Evolutionary conservation across 2,329 filamentous ascomycete genomes (phyloP), one percentile per base, ranked within the genome.

Genomic region (Talaromyces piceae): DNA sequence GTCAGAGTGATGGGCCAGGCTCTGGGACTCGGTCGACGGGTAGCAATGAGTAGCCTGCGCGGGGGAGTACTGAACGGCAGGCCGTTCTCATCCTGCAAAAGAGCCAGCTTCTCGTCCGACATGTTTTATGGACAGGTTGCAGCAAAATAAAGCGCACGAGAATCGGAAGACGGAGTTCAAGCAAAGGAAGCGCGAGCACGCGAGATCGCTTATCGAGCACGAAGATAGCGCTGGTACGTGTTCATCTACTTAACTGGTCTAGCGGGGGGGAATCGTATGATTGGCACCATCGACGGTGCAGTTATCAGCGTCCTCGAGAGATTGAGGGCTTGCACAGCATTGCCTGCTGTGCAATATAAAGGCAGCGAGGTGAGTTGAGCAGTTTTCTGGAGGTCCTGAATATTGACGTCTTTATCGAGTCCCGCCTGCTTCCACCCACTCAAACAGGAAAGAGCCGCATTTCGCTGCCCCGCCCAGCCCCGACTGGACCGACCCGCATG

Each of bases 91-190:
- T 22, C 27, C 26, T 27, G 43, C 20, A 54, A 37, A 7, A 54
- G 48, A 5, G 47, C 48, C 26, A 47, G 43, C 37, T 54, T 54
- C n/a, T 54, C 48, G 11, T 51, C 44, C 20, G 44, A 46, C 26
- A 43, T 43, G 23, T 25, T 12, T 6, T 22, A 13, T 16, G 9
- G 5, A n/a, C 5, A 16, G 8, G 39, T 12, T 25, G 22, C n/a
- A n/a, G 39, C 3, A 3, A 12, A 43, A 43, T 1, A n/a, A 8
- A 41, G 8, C 3, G 5, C 39, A 4, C 13, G 37, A 22, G 8
- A 43, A 22, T 43, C 23, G 39, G 39, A n/a, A 11, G 39, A 43
- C 20, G 33, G 39, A 12, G 39, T 23, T 7, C 20, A 43, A 16
- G 3, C 33, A 4, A 18, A 9, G 1, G n/a, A 11, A 11, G 16